These are phyloP conservation scores for Penicillium egyptiacum DNA, from an alignment of 495 filamentous ascomycete genomes.

Conservation along the genomic window DNA sequence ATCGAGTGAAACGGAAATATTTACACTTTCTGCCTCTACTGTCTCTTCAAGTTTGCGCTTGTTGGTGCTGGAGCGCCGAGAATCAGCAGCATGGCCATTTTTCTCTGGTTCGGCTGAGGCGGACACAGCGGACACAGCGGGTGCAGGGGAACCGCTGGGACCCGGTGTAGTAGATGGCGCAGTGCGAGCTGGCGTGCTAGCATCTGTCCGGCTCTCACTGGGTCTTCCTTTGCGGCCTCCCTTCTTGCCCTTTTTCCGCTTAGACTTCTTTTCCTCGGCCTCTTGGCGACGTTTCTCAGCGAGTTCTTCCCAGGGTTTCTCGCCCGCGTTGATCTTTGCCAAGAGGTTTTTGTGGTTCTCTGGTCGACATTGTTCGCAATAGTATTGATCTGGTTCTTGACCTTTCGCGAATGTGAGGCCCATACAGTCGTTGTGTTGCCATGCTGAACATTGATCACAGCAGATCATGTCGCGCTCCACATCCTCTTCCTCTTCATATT, in stretches of 20 bases:
- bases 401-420: slow-evolving; percentile 75
- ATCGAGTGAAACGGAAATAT: slow-evolving; percentile 3
- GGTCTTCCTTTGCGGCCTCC: slow-evolving; percentile 40
- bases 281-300: slow-evolving; percentile 53
- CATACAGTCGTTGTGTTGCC: slow-evolving; percentile 98
- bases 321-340: slow-evolving; percentile 69
- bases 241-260: slow-evolving; percentile 50
- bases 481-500: slow-evolving; percentile 78
- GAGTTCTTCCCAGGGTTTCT: slow-evolving; percentile 80
- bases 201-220: slow-evolving; percentile 44
- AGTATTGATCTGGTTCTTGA: slow-evolving; percentile 75
- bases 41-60: slow-evolving; percentile 49
- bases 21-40: slow-evolving; percentile 38
- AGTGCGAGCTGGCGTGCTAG: slow-evolving; percentile 33
- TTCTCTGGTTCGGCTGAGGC: slow-evolving; percentile 37
- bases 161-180: slow-evolving; percentile 34
- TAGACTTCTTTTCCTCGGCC: slow-evolving; percentile 51
- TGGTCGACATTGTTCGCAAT: slow-evolving; percentile 85
- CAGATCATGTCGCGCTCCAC: slow-evolving; percentile 82
- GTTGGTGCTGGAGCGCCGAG: slow-evolving; percentile 36
- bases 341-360: slow-evolving; percentile 76
- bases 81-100: slow-evolving; percentile 29
- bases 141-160: slow-evolving; percentile 25
- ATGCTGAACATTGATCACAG: slow-evolving; percentile 86
- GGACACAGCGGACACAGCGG: slow-evolving; percentile 20